phyloP scores from a whole-genome alignment of 805 yeast genomes.

The Candida arabinofermentans region DNA sequence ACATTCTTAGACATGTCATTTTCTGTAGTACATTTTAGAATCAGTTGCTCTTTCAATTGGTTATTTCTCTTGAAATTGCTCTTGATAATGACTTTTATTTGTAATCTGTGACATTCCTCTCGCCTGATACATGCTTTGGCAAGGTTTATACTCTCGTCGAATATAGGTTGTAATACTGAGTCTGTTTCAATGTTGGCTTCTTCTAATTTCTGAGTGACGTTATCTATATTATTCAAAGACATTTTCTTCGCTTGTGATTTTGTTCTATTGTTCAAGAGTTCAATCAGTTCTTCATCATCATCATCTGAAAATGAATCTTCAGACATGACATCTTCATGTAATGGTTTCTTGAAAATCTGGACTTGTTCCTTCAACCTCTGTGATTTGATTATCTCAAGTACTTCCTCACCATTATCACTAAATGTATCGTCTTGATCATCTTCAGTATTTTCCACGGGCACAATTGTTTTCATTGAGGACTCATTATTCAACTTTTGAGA shows the following conservation, averaged over 20 bases:
- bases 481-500: background rate
- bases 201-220: background rate
- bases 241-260: background rate
- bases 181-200: slow-evolving; percentile 15
- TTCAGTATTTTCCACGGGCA: too few relatives aligned
- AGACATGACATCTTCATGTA: too few relatives aligned
- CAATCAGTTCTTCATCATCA: background rate
- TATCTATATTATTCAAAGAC: background rate
- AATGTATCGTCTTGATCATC: too few relatives aligned
- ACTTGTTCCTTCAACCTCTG: too few relatives aligned
- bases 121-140: slow-evolving; percentile 45
- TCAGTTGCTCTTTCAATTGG: slow-evolving; percentile 40
- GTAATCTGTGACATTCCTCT: slow-evolving; percentile 45
- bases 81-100: slow-evolving; percentile 34
- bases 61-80: slow-evolving; percentile 30
- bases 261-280: background rate
- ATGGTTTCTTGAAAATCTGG: too few relatives aligned
- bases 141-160: slow-evolving; percentile 14
- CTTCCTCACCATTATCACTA: too few relatives aligned
- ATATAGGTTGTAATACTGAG: slow-evolving; percentile 7
- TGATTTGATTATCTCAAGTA: too few relatives aligned
- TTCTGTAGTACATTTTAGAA: slow-evolving; percentile 47
- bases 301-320: slow-evolving; percentile 8
- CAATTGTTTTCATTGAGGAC: background rate
- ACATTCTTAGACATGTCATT: slow-evolving; percentile 35